Evolutionary conservation across 768 basidiomycete genomes (phyloP).

Genomic region (Cystobasidiopsis lactophilus): DNA sequence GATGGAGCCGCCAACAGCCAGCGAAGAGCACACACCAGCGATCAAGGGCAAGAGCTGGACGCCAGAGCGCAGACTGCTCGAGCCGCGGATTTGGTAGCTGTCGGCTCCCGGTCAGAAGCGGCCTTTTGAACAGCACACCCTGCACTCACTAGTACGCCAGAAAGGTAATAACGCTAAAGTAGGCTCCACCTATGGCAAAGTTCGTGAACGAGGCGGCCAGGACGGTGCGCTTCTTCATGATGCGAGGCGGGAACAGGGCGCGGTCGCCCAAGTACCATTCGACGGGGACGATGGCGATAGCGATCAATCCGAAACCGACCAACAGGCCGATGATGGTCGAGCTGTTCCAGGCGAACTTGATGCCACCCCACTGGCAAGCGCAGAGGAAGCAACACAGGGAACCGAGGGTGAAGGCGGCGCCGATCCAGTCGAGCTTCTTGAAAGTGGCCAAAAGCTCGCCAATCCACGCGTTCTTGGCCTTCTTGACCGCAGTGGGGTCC

Average conservation of each 20-base stretch:
- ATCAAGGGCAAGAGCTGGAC: slow-evolving; percentile 5
- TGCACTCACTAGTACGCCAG: background rate
- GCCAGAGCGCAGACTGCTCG: background rate
- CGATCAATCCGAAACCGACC: background rate
- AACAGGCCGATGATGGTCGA: slow-evolving; percentile 2
- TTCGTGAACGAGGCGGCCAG: background rate
- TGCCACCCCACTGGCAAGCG: slow-evolving; percentile 1
- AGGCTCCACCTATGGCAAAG: slow-evolving; percentile 2
- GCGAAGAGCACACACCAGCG: slow-evolving; percentile 1
- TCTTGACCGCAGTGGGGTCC: background rate
- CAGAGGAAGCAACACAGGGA: background rate
- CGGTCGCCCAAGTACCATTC: background rate
- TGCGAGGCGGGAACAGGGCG: background rate
- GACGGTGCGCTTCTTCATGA: slow-evolving; percentile 1
- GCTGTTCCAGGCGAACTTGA: background rate
- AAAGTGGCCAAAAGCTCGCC: background rate
- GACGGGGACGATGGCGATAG: background rate
- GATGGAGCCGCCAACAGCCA: background rate
- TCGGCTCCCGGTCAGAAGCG: background rate
- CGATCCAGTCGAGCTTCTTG: slow-evolving; percentile 2
- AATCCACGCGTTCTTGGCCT: background rate
- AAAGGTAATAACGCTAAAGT: background rate
- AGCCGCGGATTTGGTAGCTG: slow-evolving; percentile 2
- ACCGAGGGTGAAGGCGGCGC: background rate
- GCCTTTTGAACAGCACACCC: too few relatives aligned